These are phyloP conservation scores for Aspergillus fumigatus DNA, from an alignment of 2,329 filamentous ascomycete genomes.

Conservation along the genomic window DNA sequence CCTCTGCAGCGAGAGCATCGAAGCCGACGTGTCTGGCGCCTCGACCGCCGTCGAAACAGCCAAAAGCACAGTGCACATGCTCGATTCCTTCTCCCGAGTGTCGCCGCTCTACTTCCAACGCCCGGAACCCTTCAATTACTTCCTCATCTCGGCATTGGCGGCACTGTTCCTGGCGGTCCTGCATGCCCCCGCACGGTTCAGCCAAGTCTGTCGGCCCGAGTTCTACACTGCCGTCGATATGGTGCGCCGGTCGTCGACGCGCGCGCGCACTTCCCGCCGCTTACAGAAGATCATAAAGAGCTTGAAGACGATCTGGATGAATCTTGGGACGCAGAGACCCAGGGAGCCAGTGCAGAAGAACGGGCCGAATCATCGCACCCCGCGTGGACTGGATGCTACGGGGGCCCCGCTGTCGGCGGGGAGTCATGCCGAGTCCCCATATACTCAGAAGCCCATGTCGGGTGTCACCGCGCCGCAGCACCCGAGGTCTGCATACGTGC, in stretches of 20 bases:
- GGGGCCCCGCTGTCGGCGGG: not conserved
- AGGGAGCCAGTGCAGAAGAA: not conserved
- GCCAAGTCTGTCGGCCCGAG: constrained; percentile 31
- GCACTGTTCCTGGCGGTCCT: constrained; percentile 44
- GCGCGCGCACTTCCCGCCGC: constrained; percentile 52
- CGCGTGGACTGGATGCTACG: not conserved
- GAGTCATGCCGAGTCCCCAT: constrained; percentile 2
- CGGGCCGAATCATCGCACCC: not conserved
- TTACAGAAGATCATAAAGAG: constrained; percentile 57
- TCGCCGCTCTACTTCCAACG: constrained; percentile 38
- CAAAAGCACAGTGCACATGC: constrained; percentile 35
- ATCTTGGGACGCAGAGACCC: constrained; percentile 31
- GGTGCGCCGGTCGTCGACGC: constrained; percentile 53
- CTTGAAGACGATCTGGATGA: constrained; percentile 54
- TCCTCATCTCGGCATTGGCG: constrained; percentile 37
- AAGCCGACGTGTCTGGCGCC: constrained; percentile 31
- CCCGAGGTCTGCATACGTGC: constrained; percentile 12
- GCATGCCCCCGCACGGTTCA: constrained; percentile 42
- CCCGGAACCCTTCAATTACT: constrained; percentile 41
- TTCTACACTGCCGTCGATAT: constrained; percentile 57
- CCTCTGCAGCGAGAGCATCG: constrained; percentile 36
- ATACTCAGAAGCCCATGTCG: constrained; percentile 1
- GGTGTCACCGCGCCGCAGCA: constrained; percentile 12
- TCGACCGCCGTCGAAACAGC: constrained; percentile 41
- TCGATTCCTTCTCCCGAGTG: constrained; percentile 34